These are phyloP conservation scores for Mycena capillaripes DNA, from an alignment of 768 basidiomycete genomes.

Conservation along the genomic window DNA sequence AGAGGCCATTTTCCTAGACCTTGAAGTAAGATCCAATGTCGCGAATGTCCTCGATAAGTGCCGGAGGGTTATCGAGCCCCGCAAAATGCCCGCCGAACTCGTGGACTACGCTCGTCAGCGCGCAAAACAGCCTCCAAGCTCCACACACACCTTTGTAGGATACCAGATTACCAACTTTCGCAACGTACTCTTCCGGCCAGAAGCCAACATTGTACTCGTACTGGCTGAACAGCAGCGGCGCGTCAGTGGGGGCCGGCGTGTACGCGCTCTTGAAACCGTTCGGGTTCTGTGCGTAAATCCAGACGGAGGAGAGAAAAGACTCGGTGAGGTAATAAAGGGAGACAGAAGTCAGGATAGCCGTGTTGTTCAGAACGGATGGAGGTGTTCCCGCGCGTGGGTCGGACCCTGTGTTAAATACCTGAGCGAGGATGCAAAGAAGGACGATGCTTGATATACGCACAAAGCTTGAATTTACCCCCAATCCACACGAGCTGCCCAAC, in stretches of 20 bases:
- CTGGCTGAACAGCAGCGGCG: constrained; percentile 12
- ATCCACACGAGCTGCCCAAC: constrained; percentile 43
- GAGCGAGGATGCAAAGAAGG: not conserved
- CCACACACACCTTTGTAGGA: constrained; percentile 2
- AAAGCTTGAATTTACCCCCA: constrained; percentile 37
- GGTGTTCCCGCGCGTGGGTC: constrained; percentile 28
- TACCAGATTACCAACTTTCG: constrained; percentile 8
- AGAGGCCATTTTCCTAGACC: not conserved
- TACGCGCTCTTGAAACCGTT: not conserved
- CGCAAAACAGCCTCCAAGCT: not conserved
- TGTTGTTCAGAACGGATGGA: constrained; percentile 9
- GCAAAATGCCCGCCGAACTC: constrained; percentile 27
- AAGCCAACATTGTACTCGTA: constrained; percentile 6
- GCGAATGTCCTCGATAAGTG: constrained; percentile 27
- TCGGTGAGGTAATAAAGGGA: constrained; percentile 42
- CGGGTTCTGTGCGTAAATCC: constrained; percentile 32
- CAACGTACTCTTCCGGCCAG: constrained; percentile 21
- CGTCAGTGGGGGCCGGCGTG: constrained; percentile 4
- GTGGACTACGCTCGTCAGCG: constrained; percentile 4
- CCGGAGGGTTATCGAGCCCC: constrained; percentile 28
- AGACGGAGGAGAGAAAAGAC: constrained; percentile 36
- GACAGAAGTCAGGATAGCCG: constrained; percentile 36
- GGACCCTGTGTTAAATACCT: not conserved
- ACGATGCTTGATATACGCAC: constrained; percentile 4
- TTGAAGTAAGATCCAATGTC: constrained; percentile 1